Evolutionary conservation across 257 asterid genomes (phyloP).

Genomic region (Forsythia viridissima): DNA sequence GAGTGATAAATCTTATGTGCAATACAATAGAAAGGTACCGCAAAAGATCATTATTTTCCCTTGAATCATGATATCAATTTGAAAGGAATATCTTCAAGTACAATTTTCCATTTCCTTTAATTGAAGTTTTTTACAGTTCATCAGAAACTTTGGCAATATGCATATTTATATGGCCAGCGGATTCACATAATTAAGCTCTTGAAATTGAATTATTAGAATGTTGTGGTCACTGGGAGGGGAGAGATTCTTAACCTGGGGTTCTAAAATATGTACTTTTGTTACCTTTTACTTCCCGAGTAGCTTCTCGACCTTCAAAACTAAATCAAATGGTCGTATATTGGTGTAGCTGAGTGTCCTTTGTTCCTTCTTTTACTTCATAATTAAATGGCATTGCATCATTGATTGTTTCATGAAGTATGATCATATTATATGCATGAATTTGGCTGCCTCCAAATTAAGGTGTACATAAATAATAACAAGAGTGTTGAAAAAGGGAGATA

Average conservation of each 20-base stretch:
- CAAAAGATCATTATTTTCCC: not conserved
- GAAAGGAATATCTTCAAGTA: not conserved
- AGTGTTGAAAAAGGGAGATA: conserved; percentile 4
- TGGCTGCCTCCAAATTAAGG: conserved; percentile 9
- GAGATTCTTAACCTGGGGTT: conserved; percentile 4
- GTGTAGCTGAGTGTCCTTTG: conserved; percentile 1
- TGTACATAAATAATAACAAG: not conserved
- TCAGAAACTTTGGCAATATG: not conserved
- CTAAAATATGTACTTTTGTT: not conserved
- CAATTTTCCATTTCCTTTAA: conserved; percentile 5
- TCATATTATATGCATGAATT: conserved; percentile 1
- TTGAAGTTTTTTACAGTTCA: not conserved
- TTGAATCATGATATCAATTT: not conserved
- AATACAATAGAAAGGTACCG: not conserved
- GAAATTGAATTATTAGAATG: not conserved
- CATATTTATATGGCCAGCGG: not conserved
- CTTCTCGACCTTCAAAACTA: conserved; percentile 16
- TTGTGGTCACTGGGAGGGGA: not conserved
- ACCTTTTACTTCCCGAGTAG: not conserved
- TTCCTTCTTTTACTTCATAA: not conserved
- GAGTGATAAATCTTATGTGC: conserved; percentile 10
- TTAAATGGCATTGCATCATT: not conserved
- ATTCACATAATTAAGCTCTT: not conserved
- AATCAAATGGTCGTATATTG: conserved; percentile 2
- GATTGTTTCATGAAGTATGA: not conserved